These are phyloP conservation scores for Phytophthora niederhauseri DNA, from an alignment of 352 stramenopile genomes.

Conservation along the genomic window DNA sequence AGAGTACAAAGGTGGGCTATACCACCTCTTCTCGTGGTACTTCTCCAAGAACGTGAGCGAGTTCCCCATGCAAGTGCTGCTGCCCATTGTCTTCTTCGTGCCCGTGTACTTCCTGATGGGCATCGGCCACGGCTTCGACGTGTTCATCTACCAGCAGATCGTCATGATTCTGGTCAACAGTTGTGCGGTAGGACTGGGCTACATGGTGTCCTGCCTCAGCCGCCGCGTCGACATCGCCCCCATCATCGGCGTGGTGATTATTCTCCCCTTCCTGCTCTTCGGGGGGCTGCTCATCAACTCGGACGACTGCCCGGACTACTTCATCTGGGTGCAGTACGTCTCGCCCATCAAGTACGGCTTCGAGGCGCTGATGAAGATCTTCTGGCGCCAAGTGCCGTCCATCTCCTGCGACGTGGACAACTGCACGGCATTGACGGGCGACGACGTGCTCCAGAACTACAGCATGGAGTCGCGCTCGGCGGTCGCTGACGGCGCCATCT, in stretches of 20 bases:
- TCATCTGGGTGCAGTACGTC: slow-evolving; percentile 52
- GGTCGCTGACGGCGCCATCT: slow-evolving; percentile 23
- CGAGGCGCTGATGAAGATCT: slow-evolving; percentile 56
- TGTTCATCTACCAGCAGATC: slow-evolving; percentile 45
- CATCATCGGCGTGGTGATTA: slow-evolving; percentile 41
- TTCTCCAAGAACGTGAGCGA: slow-evolving; percentile 59
- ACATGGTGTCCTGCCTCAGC: slow-evolving; percentile 46
- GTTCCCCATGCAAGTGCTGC: slow-evolving; percentile 48
- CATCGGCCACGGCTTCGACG: slow-evolving; percentile 39
- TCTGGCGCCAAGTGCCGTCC: slow-evolving; percentile 38
- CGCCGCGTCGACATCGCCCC: slow-evolving; percentile 39
- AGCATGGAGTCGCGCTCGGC: slow-evolving; percentile 27
- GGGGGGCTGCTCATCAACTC: slow-evolving; percentile 54
- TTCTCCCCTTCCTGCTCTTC: slow-evolving; percentile 54
- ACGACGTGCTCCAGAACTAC: slow-evolving; percentile 41
- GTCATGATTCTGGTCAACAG: slow-evolving; percentile 49
- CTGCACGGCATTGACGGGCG: slow-evolving; percentile 35
- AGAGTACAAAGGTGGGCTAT: slow-evolving; percentile 47
- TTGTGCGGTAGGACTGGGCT: slow-evolving; percentile 41
- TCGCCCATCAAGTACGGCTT: slow-evolving; percentile 59
- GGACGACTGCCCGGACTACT: slow-evolving; percentile 45
- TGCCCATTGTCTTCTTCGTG: slow-evolving; percentile 48
- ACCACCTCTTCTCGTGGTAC: slow-evolving; percentile 51
- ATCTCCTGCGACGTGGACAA: slow-evolving; percentile 47
- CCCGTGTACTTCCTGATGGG: slow-evolving; percentile 50